These are phyloP conservation scores for Torulaspora gathmanii DNA, from an alignment of 805 yeast species.

Conservation along the genomic window DNA sequence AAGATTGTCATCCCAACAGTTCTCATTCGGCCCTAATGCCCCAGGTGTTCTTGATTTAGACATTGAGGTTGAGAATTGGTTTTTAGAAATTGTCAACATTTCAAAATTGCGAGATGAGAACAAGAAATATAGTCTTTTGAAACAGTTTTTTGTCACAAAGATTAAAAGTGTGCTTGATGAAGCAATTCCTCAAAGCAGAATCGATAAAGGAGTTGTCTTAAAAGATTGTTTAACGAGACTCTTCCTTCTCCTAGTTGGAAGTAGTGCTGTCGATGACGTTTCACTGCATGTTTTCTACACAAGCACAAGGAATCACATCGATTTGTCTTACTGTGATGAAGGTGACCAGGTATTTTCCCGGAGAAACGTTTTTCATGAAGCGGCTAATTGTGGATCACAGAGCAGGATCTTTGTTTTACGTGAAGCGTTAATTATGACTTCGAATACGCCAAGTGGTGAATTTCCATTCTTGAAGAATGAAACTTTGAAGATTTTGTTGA, in stretches of 20 bases:
- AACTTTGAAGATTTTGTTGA: slow-evolving; percentile 28
- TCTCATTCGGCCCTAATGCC: not conserved
- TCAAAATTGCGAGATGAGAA: slow-evolving; percentile 31
- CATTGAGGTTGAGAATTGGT: slow-evolving; percentile 35
- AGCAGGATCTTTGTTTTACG: slow-evolving; percentile 30
- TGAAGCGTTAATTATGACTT: slow-evolving; percentile 18
- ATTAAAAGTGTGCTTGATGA: slow-evolving; percentile 20
- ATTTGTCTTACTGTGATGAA: slow-evolving; percentile 63
- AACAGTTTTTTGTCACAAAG: slow-evolving; percentile 26
- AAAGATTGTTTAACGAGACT: slow-evolving; percentile 53
- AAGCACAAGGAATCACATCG: slow-evolving; percentile 41
- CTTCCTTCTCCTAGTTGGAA: slow-evolving; percentile 61
- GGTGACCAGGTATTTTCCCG: slow-evolving; percentile 46
- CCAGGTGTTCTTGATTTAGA: slow-evolving; percentile 17
- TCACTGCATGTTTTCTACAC: slow-evolving; percentile 44
- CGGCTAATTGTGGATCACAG: slow-evolving; percentile 35
- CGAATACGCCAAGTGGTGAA: slow-evolving; percentile 6
- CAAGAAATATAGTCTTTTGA: slow-evolving; percentile 23
- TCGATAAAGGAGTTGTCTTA: slow-evolving; percentile 20
- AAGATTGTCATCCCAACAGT: not conserved
- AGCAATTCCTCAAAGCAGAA: slow-evolving; percentile 12
- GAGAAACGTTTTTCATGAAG: slow-evolving; percentile 73
- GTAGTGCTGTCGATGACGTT: slow-evolving; percentile 57
- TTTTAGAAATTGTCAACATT: slow-evolving; percentile 31
- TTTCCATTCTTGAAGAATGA: slow-evolving; percentile 17